phyloP scores from a whole-genome alignment of 208 protist species.

The Leishmania gerbilli region DNA sequence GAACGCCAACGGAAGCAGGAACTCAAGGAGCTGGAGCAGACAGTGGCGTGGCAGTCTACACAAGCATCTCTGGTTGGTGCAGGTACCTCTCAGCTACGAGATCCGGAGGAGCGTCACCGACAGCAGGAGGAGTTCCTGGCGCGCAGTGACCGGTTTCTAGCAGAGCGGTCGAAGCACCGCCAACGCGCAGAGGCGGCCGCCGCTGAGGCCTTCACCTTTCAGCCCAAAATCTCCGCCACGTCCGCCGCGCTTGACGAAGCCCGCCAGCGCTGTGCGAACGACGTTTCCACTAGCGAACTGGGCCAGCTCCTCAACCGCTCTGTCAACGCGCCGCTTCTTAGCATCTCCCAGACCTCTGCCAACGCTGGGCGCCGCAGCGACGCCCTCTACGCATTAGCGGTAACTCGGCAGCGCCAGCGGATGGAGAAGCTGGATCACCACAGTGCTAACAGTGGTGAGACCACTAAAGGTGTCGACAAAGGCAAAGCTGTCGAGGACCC shows the following conservation, averaged over 20 bases:
- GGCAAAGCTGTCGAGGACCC: background rate
- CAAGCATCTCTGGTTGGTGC: background rate
- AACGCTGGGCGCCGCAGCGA: slow-evolving; percentile 20
- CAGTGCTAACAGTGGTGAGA: no score
- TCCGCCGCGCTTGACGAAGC: slow-evolving; percentile 63
- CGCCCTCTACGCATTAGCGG: slow-evolving; percentile 22
- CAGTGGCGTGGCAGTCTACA: slow-evolving; percentile 9
- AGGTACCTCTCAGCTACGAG: background rate
- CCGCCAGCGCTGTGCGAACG: background rate
- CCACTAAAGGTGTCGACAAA: background rate
- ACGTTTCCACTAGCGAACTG: slow-evolving; percentile 4
- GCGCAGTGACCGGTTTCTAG: slow-evolving; percentile 44
- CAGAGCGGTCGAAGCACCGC: slow-evolving; percentile 40
- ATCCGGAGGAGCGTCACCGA: slow-evolving; percentile 17
- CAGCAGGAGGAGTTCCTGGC: slow-evolving; percentile 44
- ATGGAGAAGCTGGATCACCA: background rate
- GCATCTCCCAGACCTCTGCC: background rate
- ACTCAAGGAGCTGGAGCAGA: slow-evolving; percentile 32
- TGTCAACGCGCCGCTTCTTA: background rate
- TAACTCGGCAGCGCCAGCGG: slow-evolving; percentile 19
- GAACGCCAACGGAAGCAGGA: slow-evolving; percentile 37
- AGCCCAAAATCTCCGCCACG: slow-evolving; percentile 62
- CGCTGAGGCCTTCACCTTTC: slow-evolving; percentile 42
- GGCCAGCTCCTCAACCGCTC: slow-evolving; percentile 13
- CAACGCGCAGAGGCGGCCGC: slow-evolving; percentile 27